These are phyloP conservation scores for Alternaria sp. DNA, from an alignment of 2,329 filamentous ascomycete species.

Conservation along the genomic window DNA sequence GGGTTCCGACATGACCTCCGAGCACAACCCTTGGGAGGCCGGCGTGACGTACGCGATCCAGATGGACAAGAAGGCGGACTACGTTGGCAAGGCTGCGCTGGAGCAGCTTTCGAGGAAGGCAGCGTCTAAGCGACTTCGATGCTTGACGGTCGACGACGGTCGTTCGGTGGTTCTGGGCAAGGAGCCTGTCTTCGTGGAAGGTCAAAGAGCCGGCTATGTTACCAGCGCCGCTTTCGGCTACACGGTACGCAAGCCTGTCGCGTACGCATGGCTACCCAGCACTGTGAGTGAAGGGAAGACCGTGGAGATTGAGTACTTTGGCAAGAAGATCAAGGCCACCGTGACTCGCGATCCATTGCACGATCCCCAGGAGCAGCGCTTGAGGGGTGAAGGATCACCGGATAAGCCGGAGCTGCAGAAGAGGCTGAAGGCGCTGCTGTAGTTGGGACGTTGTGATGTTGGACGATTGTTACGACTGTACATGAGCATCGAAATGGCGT, in stretches of 20 bases:
- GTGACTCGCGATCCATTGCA: slow-evolving; percentile 59
- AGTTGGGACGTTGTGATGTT: slow-evolving; percentile 9
- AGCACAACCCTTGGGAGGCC: slow-evolving; percentile 67
- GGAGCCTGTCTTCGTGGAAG: slow-evolving; percentile 63
- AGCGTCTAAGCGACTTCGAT: slow-evolving; percentile 50
- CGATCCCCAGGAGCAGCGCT: slow-evolving; percentile 50
- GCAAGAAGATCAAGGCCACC: slow-evolving; percentile 60
- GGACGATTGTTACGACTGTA: slow-evolving; percentile 19
- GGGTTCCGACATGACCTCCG: slow-evolving; percentile 65
- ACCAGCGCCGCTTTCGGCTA: slow-evolving; percentile 68
- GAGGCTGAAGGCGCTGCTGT: slow-evolving; percentile 31
- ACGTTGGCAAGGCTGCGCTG: slow-evolving; percentile 60
- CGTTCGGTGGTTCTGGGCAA: slow-evolving; percentile 65
- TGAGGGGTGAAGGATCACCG: slow-evolving; percentile 35
- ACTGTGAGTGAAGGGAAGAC: slow-evolving; percentile 54
- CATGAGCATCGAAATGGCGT: slow-evolving; percentile 8
- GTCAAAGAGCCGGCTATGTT: slow-evolving; percentile 61
- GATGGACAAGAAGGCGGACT: slow-evolving; percentile 53
- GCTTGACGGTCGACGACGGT: slow-evolving; percentile 63
- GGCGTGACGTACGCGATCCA: slow-evolving; percentile 61
- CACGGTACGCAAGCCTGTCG: slow-evolving; percentile 64
- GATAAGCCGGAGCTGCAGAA: slow-evolving; percentile 27
- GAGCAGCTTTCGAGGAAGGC: slow-evolving; percentile 49
- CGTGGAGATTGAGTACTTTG: slow-evolving; percentile 69
- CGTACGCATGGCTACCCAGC: slow-evolving; percentile 64